phyloP scores from a whole-genome alignment of 345 rosid species.

The Murraya paniculata region DNA sequence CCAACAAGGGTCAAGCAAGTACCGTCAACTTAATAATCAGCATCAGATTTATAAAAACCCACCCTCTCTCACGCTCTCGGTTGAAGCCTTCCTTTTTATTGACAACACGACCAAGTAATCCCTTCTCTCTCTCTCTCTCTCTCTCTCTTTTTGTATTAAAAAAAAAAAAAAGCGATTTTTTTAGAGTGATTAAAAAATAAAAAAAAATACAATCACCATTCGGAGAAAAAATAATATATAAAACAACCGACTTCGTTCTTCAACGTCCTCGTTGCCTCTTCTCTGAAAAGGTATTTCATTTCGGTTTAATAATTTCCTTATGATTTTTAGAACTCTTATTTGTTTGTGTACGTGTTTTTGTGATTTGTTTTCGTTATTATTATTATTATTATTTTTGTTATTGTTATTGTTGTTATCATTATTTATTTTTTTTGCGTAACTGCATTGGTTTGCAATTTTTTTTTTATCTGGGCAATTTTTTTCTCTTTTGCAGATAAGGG shows the following conservation, averaged over 20 bases:
- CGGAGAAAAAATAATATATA: background rate
- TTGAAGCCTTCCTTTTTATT: background rate
- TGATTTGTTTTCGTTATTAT: background rate
- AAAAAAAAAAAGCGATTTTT: background rate
- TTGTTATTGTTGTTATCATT: too few relatives aligned
- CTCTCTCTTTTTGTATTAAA: background rate
- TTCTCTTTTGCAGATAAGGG: conserved; percentile 28
- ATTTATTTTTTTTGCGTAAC: background rate
- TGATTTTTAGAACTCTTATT: background rate
- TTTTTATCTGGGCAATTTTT: conserved; percentile 19
- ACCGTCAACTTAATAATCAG: background rate
- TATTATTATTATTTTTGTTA: too few relatives aligned
- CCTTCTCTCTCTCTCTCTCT: background rate
- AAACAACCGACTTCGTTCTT: conserved; percentile 7
- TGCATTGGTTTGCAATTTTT: conserved; percentile 33
- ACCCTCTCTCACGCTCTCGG: background rate
- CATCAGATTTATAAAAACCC: background rate
- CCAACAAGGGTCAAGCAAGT: background rate
- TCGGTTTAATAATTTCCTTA: background rate
- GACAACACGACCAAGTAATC: conserved; percentile 3
- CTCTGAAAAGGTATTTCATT: conserved; percentile 14
- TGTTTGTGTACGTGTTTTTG: background rate
- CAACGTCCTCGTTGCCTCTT: conserved; percentile 22
- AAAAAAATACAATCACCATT: background rate
- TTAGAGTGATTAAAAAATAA: background rate